These are phyloP conservation scores for Talaromyces thailandensis DNA, from an alignment of 495 filamentous ascomycete genomes.

Conservation along the genomic window DNA sequence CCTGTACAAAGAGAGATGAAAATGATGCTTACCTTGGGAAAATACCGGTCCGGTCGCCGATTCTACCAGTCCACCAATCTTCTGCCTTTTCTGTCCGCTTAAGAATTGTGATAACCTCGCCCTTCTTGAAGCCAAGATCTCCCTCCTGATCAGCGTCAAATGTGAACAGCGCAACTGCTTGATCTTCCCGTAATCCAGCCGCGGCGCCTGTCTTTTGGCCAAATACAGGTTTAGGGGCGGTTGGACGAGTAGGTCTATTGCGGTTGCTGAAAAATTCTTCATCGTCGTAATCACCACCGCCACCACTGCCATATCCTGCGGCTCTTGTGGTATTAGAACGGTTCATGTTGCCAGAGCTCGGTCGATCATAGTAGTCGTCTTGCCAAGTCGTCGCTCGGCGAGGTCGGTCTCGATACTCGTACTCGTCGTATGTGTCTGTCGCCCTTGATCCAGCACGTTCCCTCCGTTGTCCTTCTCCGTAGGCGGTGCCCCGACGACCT, in stretches of 20 bases:
- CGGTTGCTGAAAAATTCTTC: constrained; percentile 43
- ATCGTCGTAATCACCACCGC: background rate
- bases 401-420: constrained; percentile 58
- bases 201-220: constrained; percentile 43
- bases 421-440: constrained; percentile 31
- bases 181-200: constrained; percentile 61
- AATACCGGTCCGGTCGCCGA: constrained; percentile 55
- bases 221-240: constrained; percentile 84
- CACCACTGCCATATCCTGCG: constrained; percentile 20
- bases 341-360: constrained; percentile 33
- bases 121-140: constrained; percentile 93
- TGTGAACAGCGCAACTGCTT: constrained; percentile 82
- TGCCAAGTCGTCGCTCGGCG: constrained; percentile 74
- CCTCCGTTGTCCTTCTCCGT: constrained; percentile 61
- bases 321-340: constrained; percentile 41
- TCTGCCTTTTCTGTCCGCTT: constrained; percentile 92
- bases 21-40: constrained; percentile 44
- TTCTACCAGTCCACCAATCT: constrained; percentile 75
- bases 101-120: constrained; percentile 91
- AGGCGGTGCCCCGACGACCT: constrained; percentile 62
- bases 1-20: background rate
- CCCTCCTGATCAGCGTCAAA: constrained; percentile 92
- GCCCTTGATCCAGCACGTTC: constrained; percentile 44
- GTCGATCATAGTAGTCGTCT: constrained; percentile 79
- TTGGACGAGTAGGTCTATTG: constrained; percentile 52